A percentile compares a stretch with the other conserved stretches of the same genome.
Conservation (phyloP, 225 moss, liverwort and hornwort species). For the Bryum argenteum region DNA sequence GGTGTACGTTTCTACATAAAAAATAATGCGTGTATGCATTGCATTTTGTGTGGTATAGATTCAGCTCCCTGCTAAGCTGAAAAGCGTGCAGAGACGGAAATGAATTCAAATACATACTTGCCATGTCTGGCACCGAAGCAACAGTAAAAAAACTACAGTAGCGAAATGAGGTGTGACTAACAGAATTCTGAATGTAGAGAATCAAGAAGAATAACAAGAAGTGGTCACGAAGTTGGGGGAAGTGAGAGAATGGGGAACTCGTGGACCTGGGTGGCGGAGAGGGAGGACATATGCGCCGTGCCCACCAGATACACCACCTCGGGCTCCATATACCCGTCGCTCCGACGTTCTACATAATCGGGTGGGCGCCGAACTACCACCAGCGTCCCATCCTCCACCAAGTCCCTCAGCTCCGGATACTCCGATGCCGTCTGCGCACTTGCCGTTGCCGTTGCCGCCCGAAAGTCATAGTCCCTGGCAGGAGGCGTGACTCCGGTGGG, state of each 20-base stretch:
- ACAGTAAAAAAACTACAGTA: background rate
- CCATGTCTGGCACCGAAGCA: background rate
- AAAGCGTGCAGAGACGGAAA: no score
- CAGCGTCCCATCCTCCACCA: conserved; percentile 68
- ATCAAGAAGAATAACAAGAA: no score
- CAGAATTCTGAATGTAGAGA: background rate
- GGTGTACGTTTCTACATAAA: no score
- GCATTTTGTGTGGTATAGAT: no score
- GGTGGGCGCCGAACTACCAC: conserved; percentile 52
- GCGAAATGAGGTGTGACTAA: background rate
- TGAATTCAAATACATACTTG: background rate
- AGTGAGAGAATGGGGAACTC: background rate
- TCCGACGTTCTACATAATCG: conserved; percentile 62
- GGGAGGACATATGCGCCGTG: conserved; percentile 66
- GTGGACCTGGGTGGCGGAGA: conserved; percentile 61
- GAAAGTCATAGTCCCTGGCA: conserved; percentile 60
- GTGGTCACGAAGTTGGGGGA: background rate
- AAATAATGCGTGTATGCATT: no score
- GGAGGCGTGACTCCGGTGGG: conserved; percentile 42
- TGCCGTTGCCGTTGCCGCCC: conserved; percentile 42
- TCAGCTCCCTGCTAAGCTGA: no score
- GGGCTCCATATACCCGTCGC: conserved; percentile 71
- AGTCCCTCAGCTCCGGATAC: conserved; percentile 70
- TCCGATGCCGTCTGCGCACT: conserved; percentile 39
- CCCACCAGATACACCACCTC: conserved; percentile 77